Evolutionary conservation across 257 asterid species (phyloP).

Genomic region (Solanum sitiens): DNA sequence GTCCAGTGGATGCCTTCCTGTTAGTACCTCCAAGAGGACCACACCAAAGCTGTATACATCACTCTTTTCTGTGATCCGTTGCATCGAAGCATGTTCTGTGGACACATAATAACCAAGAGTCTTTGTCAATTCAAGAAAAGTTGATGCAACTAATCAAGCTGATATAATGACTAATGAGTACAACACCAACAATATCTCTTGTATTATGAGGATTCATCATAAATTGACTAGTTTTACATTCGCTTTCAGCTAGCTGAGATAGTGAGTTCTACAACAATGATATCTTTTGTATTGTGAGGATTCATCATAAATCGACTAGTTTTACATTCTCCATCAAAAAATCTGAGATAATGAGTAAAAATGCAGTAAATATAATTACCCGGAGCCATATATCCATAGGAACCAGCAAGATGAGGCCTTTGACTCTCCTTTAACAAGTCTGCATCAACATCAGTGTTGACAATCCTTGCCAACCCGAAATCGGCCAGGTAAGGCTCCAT

Average conservation of each 20-base stretch:
- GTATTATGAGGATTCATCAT: neutral
- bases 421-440: slow-evolving; percentile 42
- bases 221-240: neutral
- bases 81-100: slow-evolving; percentile 83
- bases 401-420: slow-evolving; percentile 84
- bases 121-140: slow-evolving; percentile 1
- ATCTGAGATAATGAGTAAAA: neutral
- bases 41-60: slow-evolving; percentile 90
- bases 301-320: neutral
- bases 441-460: slow-evolving; percentile 13
- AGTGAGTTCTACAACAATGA: neutral
- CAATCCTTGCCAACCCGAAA: slow-evolving; percentile 79
- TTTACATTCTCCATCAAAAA: neutral
- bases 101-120: neutral
- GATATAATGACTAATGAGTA: neutral
- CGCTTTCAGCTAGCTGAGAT: neutral
- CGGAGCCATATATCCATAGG: slow-evolving; percentile 99
- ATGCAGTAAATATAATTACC: slow-evolving; percentile 26
- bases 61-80: slow-evolving; percentile 66
- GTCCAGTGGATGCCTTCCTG: slow-evolving; percentile 94
- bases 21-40: slow-evolving; percentile 73
- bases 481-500: slow-evolving; percentile 92
- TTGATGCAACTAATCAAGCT: neutral
- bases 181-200: neutral
- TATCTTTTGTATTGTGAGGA: neutral